Evolutionary conservation across 352 stramenopile genomes (phyloP).

Genomic region (Blastocystis hominis): DNA sequence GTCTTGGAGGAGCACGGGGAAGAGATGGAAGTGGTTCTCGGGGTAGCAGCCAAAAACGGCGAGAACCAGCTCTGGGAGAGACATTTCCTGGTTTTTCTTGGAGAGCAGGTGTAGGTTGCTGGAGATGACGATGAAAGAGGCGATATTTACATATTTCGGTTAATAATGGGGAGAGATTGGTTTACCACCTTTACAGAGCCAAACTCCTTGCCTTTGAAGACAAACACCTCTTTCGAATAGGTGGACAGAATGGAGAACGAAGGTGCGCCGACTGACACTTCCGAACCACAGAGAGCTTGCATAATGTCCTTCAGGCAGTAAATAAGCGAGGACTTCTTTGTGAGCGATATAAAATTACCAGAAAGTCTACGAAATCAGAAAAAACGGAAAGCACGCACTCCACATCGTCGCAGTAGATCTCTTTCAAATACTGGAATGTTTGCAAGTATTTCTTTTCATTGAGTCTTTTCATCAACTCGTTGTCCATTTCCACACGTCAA

Average conservation of each 20-base stretch:
- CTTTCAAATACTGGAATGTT: slow-evolving; percentile 44
- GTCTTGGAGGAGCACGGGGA: slow-evolving; percentile 35
- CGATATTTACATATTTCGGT: background rate
- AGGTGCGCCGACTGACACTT: background rate
- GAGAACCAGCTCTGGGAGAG: slow-evolving; percentile 9
- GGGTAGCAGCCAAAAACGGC: slow-evolving; percentile 35
- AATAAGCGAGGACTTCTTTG: slow-evolving; percentile 20
- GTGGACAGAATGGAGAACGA: background rate
- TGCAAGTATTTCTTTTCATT: background rate
- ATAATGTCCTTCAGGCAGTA: slow-evolving; percentile 12
- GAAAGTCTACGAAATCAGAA: background rate
- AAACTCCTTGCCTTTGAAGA: slow-evolving; percentile 10
- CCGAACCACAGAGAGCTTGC: slow-evolving; percentile 10
- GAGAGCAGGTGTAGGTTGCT: background rate
- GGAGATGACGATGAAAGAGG: background rate
- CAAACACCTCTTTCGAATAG: slow-evolving; percentile 38
- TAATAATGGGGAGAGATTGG: background rate
- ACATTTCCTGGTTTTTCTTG: background rate
- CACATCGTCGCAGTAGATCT: slow-evolving; percentile 32
- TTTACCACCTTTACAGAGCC: background rate
- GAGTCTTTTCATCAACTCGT: background rate
- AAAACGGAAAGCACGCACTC: background rate
- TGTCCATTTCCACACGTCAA: background rate
- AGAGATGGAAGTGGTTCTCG: background rate
- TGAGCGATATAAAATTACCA: slow-evolving; percentile 32